Conservation (phyloP, 1,284 basidiomycete species). For the Cryptococcus sp. region DNA sequence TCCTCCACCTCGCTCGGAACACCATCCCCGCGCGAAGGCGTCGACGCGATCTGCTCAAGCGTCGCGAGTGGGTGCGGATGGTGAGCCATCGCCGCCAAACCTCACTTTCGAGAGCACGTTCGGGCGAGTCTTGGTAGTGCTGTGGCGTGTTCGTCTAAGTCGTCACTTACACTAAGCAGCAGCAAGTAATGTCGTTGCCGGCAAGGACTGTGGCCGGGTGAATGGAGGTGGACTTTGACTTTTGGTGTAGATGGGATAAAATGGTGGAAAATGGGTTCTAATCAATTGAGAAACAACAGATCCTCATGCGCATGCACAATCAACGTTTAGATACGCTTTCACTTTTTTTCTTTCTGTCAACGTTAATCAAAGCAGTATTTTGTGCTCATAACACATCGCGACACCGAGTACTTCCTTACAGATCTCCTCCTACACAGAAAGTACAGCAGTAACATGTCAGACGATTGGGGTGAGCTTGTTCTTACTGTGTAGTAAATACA, state of each 20-base stretch:
- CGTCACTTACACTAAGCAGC: no score
- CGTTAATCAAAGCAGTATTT: no score
- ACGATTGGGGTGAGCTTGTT: constrained; percentile 46
- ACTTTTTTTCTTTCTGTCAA: constrained; percentile 1
- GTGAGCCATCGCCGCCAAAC: constrained; percentile 56
- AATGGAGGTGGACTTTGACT: background rate
- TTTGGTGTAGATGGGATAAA: constrained; percentile 14
- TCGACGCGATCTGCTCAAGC: constrained; percentile 70
- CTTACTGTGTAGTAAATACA: background rate
- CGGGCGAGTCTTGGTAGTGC: background rate
- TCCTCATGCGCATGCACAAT: constrained; percentile 8
- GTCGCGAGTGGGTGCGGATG: constrained; percentile 82
- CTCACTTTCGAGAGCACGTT: no score
- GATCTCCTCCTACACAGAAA: background rate
- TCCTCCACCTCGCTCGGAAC: constrained; percentile 77
- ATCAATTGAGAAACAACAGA: constrained; percentile 16
- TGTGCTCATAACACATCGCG: no score
- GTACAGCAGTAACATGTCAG: constrained; percentile 32
- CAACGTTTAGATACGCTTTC: background rate
- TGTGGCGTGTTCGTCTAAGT: background rate
- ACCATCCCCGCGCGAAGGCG: constrained; percentile 80
- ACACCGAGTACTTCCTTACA: no score
- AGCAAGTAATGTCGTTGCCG: no score
- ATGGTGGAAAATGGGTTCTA: constrained; percentile 8
- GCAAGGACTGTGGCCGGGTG: no score